These are phyloP conservation scores for Pichia sp. DNA, from an alignment of 1,139 yeast genomes.

Conservation along the genomic window DNA sequence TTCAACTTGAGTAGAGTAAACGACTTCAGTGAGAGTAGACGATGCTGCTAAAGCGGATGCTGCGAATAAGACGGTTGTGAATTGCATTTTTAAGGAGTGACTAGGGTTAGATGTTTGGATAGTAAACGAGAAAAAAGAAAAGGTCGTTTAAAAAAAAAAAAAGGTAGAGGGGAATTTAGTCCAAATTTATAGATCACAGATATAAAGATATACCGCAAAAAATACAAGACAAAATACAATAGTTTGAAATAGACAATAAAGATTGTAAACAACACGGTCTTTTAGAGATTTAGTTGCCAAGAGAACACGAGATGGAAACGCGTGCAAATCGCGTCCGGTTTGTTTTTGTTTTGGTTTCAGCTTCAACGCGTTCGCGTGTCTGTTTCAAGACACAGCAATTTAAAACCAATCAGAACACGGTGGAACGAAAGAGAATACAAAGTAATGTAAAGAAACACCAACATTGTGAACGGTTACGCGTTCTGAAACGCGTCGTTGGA, in stretches of 20 bases:
- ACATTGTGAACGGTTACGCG: too few species aligned
- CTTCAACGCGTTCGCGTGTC: neutral
- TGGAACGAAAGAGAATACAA: too few species aligned
- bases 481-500: too few species aligned
- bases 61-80: constrained; percentile 17
- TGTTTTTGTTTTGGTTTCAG: neutral
- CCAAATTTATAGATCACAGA: neutral
- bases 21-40: constrained; percentile 12
- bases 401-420: neutral
- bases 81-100: constrained; percentile 22
- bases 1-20: constrained; percentile 14
- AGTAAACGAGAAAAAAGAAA: neutral
- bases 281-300: neutral
- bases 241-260: too few species aligned
- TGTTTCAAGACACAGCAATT: neutral
- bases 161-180: neutral
- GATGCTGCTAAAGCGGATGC: constrained; percentile 19
- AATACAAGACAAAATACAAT: too few species aligned
- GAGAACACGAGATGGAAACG: neutral
- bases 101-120: constrained; percentile 12
- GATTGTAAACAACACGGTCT: constrained; percentile 1
- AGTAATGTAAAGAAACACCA: too few species aligned
- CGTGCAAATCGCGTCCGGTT: neutral
- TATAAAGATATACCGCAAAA: neutral
- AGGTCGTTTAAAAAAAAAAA: too few species aligned